Evolutionary conservation across 2,329 filamentous ascomycete genomes (phyloP), one percentile per base, ranked within the genome.

Genomic region (Nothophoma quercina): DNA sequence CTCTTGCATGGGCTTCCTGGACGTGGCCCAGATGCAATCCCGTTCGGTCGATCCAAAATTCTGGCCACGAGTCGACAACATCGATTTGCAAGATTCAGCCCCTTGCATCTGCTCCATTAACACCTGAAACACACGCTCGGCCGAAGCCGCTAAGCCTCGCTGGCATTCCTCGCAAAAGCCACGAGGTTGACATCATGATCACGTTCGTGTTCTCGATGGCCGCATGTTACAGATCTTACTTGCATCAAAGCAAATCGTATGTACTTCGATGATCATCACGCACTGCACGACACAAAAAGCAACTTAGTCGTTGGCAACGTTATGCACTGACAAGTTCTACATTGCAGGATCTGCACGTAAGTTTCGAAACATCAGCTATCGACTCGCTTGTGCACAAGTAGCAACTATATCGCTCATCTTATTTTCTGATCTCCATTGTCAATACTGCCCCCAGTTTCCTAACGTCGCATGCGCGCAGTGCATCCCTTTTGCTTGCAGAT

Each of bases 331-430:
- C 15, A 12, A 19, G 7, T 10, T 22, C 22, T 36, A 32, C 42
- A 43, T 36, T 21, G 38, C 26, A 43, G 18, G 50, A 36, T 48
- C 38, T 33, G 26, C 43, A 38, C 2, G 4, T 34, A 28, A 34
- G 50, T 53, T 53, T 53, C 39, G 28, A 53, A 53, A 53, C 43
- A 29, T 7, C 18, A 34, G 33, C 32, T 43, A 43, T 42, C 16
- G 39, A 43, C 43, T 47, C 38, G 39, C 50, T 38, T 53, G 38
- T 23, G 28, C 33, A 21, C 21, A 53, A 43, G 32, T 7, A 43
- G 50, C 15, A 53, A 39, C 33, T 44, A 53, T 48, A 53, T 34
- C 50, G 39, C 33, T n/a, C 43, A 48, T 48, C 50, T 42, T 53
- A 53, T 33, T 23, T 21, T n/a, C 18, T 25, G 32, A 30, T 50